A percentile compares a stretch with the other conserved stretches of the same genome.
Evolutionary conservation across 2,329 filamentous ascomycete species (phyloP).

Genomic region (Chaetomium sp.): DNA sequence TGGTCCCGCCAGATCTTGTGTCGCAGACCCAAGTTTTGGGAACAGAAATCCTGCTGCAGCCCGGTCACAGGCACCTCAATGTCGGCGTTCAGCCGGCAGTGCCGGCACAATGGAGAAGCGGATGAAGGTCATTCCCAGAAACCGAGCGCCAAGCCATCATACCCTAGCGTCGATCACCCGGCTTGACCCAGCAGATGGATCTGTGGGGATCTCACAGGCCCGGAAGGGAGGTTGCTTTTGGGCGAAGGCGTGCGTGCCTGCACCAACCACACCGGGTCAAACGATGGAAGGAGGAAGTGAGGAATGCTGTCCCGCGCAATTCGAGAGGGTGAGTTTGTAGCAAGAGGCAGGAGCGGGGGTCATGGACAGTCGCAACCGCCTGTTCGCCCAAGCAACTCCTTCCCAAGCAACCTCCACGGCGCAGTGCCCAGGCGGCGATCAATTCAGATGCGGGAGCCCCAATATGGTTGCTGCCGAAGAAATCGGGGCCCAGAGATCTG

Average conservation of each 20-base stretch:
- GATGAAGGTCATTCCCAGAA: background rate
- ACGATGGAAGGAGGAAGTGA: too few species aligned
- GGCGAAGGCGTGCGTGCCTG: background rate
- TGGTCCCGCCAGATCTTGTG: constrained; percentile 11
- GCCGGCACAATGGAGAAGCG: background rate
- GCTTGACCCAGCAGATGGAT: too few species aligned
- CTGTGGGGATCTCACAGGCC: too few species aligned
- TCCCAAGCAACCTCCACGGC: background rate
- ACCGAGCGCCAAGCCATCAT: background rate
- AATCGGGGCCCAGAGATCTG: constrained; percentile 1
- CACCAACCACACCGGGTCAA: too few species aligned
- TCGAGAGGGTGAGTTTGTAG: too few species aligned
- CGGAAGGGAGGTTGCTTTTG: constrained; percentile 5
- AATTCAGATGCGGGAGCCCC: background rate
- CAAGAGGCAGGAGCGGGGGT: too few species aligned
- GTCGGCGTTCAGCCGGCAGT: background rate
- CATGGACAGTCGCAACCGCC: too few species aligned
- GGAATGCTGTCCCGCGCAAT: too few species aligned
- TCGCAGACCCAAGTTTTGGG: constrained; percentile 4
- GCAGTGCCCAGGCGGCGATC: background rate
- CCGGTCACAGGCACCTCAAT: background rate
- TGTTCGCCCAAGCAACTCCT: too few species aligned
- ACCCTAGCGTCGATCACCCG: constrained; percentile 1
- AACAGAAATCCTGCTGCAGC: constrained; percentile 5
- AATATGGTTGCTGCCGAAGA: background rate